Percentiles rank a stretch among this genome's conserved stretches.
Evolutionary conservation across 2,329 filamentous ascomycete genomes (phyloP).

Genomic region (Ophiocordyceps sinensis): DNA sequence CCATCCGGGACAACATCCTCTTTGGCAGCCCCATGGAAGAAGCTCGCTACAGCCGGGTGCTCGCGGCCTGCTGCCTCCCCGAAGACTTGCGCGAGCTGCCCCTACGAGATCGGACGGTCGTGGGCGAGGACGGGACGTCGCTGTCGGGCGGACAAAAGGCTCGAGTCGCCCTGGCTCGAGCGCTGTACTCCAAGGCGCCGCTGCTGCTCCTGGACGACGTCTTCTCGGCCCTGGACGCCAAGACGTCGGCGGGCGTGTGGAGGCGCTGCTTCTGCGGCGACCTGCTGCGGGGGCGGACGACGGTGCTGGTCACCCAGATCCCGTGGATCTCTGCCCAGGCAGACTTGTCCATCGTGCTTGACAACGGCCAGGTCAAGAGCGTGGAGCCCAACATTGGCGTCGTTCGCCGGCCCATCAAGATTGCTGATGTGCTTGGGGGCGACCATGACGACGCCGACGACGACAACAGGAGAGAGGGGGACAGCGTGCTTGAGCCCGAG

Average conservation of each 20-base stretch:
- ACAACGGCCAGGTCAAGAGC: slow-evolving; percentile 27
- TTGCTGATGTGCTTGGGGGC: slow-evolving; percentile 22
- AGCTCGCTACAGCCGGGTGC: slow-evolving; percentile 36
- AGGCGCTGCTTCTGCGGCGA: slow-evolving; percentile 42
- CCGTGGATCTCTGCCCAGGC: slow-evolving; percentile 37
- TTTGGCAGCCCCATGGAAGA: slow-evolving; percentile 37
- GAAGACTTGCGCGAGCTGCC: slow-evolving; percentile 36
- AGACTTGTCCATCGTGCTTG: slow-evolving; percentile 30
- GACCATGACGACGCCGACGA: slow-evolving; percentile 22
- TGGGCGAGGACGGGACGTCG: slow-evolving; percentile 40
- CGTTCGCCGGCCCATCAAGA: slow-evolving; percentile 27
- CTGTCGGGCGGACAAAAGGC: slow-evolving; percentile 43
- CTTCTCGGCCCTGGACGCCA: slow-evolving; percentile 44
- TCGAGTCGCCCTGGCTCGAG: slow-evolving; percentile 39
- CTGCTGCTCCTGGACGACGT: slow-evolving; percentile 44
- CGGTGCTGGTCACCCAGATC: slow-evolving; percentile 42
- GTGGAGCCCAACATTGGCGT: slow-evolving; percentile 30
- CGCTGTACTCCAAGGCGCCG: slow-evolving; percentile 40
- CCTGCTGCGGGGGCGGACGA: slow-evolving; percentile 36
- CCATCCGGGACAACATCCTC: slow-evolving; percentile 38
- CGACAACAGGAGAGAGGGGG: slow-evolving; percentile 7
- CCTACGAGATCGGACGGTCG: slow-evolving; percentile 33
- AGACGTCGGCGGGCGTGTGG: slow-evolving; percentile 41
- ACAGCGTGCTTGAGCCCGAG: slow-evolving; percentile 12
- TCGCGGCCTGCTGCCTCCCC: slow-evolving; percentile 39